phyloP scores from a whole-genome alignment of 805 yeast species.

The Spathaspora sp. region DNA sequence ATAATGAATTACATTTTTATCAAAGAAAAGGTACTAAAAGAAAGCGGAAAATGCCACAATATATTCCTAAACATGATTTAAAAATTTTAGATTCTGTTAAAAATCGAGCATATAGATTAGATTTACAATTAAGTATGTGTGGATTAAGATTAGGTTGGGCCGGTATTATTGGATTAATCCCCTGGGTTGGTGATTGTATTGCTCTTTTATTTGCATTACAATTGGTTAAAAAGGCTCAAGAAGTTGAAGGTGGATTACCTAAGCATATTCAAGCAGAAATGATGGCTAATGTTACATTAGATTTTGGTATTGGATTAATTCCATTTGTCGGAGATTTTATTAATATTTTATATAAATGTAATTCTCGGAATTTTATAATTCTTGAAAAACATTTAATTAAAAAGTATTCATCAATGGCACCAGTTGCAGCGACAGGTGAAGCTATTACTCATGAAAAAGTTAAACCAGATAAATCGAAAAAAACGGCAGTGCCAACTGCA shows the following conservation, averaged over 20 bases:
- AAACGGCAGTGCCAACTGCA: not conserved
- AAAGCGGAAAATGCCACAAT: slow-evolving; percentile 33
- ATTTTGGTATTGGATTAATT: slow-evolving; percentile 43
- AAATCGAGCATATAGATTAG: slow-evolving; percentile 35
- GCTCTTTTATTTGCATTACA: slow-evolving; percentile 26
- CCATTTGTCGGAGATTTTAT: slow-evolving; percentile 77
- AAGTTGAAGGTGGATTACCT: slow-evolving; percentile 39
- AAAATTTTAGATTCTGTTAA: slow-evolving; percentile 33
- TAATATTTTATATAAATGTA: slow-evolving; percentile 70
- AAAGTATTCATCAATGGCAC: slow-evolving; percentile 16
- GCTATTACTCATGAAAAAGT: not conserved
- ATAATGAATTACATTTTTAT: slow-evolving; percentile 36
- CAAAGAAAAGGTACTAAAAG: slow-evolving; percentile 39
- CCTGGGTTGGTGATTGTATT: slow-evolving; percentile 39
- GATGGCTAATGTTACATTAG: slow-evolving; percentile 38
- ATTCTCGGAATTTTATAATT: slow-evolving; percentile 67
- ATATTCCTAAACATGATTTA: slow-evolving; percentile 30
- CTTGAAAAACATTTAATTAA: slow-evolving; percentile 34
- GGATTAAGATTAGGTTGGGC: slow-evolving; percentile 43
- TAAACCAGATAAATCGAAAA: too few species aligned
- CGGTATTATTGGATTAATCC: slow-evolving; percentile 37
- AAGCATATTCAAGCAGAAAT: slow-evolving; percentile 23
- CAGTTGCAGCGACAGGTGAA: not conserved
- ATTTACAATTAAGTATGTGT: slow-evolving; percentile 36
- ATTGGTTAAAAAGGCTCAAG: slow-evolving; percentile 26